Base-by-base conservation (phyloP, 83 land plant species). In the Picea abies region DNA sequence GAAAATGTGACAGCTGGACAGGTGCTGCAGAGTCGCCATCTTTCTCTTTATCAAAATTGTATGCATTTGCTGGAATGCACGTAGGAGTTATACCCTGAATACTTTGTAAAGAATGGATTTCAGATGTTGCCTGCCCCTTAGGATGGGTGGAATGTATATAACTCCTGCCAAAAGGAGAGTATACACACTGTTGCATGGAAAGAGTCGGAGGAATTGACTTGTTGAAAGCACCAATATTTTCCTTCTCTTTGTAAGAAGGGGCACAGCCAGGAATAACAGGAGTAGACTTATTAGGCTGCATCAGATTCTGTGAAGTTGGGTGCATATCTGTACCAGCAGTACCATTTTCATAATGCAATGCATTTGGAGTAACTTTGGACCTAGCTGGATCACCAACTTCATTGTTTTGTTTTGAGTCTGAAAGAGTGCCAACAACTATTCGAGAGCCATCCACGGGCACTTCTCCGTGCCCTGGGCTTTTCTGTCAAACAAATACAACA, bases 331-430 rank as follows among this genome's bases (percentile, higher is more conserved):
- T 80, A 35, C 85, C 47, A n/a, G 84, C 22, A 23, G 65, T 23
- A 25, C 82, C 76, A 49, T 81, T 86, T 44, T 92, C 92, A 67
- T 84, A 84, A 62, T 64, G 76, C 63, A 81, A 82, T 25, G 84
- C 81, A 62, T 87, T 56, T 67, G 80, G 78, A 25, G 83, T 35
- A 22, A 79, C 44, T 47, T 88, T 86, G 35, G 85, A 37, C 23
- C 23, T 75, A 39, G 52, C 82, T 83, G 87, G 72, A 22, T 82
- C 88, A 60, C 70, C 65, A 47, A 80, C 87, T 72, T 75, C 78
- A 47, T 20, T 47, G 60, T 75, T 75, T 47, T 75, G 78, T 3
- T 75, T 75, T 10, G 58, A 75, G 2, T 75, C 78, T 75, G 49
- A 47, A 75, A 10, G 58, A 47, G 60, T 9, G 56, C 78, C 41